Base-by-base conservation (phyloP, 805 yeast genomes). In the Saturnispora bothae region DNA sequence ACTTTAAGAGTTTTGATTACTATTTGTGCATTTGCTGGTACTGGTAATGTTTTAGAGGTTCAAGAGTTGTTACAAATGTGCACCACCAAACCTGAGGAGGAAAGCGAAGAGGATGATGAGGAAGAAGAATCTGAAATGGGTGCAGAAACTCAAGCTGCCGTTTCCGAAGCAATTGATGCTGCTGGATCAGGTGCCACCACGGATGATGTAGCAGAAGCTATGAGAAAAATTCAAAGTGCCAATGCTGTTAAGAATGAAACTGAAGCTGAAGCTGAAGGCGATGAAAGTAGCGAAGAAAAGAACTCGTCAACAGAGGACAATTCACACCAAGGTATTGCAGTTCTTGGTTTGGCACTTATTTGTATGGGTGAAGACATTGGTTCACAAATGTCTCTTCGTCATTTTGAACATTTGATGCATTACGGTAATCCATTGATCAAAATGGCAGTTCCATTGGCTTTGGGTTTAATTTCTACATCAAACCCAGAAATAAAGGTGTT, bases 281-380 rank as follows among this genome's bases (percentile, higher is more conserved):
- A 7, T 22, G 61, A 52, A 14, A 62, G 54, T 15, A 60, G 51
- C 10, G 60, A 57, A 7, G 57, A 49, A 3, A 60, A 54, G 19
- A 52, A 57, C 5, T 22, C 25, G 10, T 22, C 25, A 22, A 5
- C 13, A 3, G 47, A 39, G 17, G 71, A 75, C 42, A 73, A 69
- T 46, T 59, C 76, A 31, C 73, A 68, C 56, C 85, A 82, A 52
- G 94, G 94, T 1, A 84, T 83, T 53, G 92, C 97, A 8, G 96
- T 92, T 15, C 69, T 92, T 37, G 98, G 98, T 43, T 73, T 92
- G 48, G 98, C 96, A 0, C 71, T 83, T 46, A 83, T 94, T 51
- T 92, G 96, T 12, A 79, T 92, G 82, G 99, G 99, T 46, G 99
- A 92, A 61, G 95, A 84, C 47, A 83, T 92, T 57, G 98, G 99